Evolutionary conservation across 2,329 filamentous ascomycete genomes (phyloP), one percentile per base, ranked within the genome.

Genomic region (Cercospora sojina): DNA sequence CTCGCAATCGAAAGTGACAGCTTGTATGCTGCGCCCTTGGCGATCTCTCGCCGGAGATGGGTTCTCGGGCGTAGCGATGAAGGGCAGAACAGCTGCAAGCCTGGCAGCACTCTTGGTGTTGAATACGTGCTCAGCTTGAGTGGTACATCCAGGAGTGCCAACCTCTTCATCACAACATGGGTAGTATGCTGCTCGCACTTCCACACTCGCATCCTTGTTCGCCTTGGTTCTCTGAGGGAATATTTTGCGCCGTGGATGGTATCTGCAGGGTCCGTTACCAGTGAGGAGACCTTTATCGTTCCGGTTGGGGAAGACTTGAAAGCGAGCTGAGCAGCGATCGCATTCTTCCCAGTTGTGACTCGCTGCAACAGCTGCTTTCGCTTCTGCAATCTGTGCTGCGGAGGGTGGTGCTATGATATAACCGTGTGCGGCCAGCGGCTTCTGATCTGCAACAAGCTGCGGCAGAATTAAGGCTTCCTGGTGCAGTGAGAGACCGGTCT

Each of bases 1-100:
- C 77, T 99, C 95, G 74, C 95, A 98, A 77, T 99, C 95, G 74
- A 99, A 94, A 70, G 88, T 90, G 10, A 98, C 88, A 2, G 90
- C 91, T 38, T 86, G 86, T 1, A 74, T 69, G 69, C 72, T 31
- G 72, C 73, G 23, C 64, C 68, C 43, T 25, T 68, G 69, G 1
- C 61, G 51, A 35, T 85, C 80, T 1, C 78, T 73, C 0, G 82
- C 80, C 1, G 81, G 83, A 2, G 79, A 73, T 1, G 81, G 77
- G 70, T 92, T 93, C 12, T 83, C 79, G 0, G 93, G 93, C 0
- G 95, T 98, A 68, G 87, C 80, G 64, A 87, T 85, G 77, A 96
- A 99, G 60, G 94, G 93, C 73, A 96, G 84, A 3, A 94, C 81
- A 0, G 88, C 82, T 0, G 93, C 92, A 27, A 99, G 83, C 23